A percentile compares a stretch with the other conserved stretches of the same genome.
Conservation (phyloP, 2,329 filamentous ascomycete genomes). For the Penicillium sp. region DNA sequence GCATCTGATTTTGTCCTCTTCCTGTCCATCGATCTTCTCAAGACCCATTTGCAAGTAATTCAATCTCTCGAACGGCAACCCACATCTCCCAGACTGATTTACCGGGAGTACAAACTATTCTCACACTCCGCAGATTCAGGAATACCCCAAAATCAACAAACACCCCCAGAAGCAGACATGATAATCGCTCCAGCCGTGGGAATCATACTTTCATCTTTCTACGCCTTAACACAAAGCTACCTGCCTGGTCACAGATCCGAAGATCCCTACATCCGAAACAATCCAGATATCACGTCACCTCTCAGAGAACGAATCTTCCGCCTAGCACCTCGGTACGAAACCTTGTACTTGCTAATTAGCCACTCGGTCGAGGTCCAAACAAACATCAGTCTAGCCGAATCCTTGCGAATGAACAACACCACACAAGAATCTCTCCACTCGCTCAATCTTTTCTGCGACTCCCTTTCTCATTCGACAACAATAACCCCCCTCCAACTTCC, state of each 20-base stretch:
- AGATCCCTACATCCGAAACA: not conserved
- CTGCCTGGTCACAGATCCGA: constrained; percentile 55
- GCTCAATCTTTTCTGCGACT: not conserved
- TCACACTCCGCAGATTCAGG: not conserved
- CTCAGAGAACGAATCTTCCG: constrained; percentile 1
- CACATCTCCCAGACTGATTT: constrained; percentile 20
- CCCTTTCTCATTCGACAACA: not conserved
- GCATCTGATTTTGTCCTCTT: constrained; percentile 20
- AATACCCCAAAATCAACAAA: not conserved
- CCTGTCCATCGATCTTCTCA: not conserved
- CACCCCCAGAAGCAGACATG: constrained; percentile 60
- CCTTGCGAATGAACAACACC: not conserved
- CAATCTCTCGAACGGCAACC: constrained; percentile 18
- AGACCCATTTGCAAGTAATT: not conserved
- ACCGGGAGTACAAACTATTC: constrained; percentile 24
- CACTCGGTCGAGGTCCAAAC: not conserved
- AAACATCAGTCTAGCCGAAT: not conserved
- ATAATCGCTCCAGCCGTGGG: constrained; percentile 69
- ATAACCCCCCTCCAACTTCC: not conserved
- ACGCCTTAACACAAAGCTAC: constrained; percentile 70
- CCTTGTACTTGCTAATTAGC: not conserved
- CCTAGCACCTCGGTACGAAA: not conserved
- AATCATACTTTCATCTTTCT: constrained; percentile 68
- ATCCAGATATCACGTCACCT: constrained; percentile 24
- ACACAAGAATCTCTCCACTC: not conserved